phyloP scores from a whole-genome alignment of 495 filamentous ascomycete species.

The Aspergillus homomorphus region DNA sequence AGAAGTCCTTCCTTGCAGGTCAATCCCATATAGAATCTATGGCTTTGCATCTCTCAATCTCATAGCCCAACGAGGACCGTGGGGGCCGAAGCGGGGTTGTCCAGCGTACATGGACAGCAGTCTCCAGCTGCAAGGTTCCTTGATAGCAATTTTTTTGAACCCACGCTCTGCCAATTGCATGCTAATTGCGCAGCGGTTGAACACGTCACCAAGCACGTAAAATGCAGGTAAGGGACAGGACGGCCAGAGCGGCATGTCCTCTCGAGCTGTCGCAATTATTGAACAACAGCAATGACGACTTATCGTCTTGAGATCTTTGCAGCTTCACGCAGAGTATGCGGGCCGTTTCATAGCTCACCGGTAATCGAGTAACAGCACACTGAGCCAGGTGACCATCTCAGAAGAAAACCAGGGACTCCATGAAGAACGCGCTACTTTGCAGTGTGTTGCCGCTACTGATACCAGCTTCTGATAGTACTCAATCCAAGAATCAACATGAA shows the following conservation, averaged over 20 bases:
- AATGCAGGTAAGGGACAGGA: not conserved
- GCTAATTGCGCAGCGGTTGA: not conserved
- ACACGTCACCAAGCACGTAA: too few species aligned
- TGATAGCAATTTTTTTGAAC: not conserved
- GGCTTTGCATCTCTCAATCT: too few species aligned
- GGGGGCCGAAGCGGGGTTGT: slow-evolving; percentile 15
- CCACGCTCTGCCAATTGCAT: not conserved
- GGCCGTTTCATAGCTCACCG: not conserved
- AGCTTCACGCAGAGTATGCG: not conserved
- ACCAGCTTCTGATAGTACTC: not conserved
- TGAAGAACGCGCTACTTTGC: not conserved
- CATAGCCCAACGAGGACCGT: slow-evolving; percentile 12
- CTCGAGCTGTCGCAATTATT: not conserved
- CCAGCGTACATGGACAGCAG: not conserved
- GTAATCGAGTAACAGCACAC: not conserved
- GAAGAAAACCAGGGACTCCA: not conserved
- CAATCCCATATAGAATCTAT: not conserved
- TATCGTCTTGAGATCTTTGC: not conserved
- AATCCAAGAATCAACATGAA: not conserved
- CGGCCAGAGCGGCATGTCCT: not conserved
- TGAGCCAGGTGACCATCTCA: not conserved
- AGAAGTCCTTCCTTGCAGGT: not conserved
- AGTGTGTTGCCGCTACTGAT: not conserved
- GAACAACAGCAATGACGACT: not conserved
- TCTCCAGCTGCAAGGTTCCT: not conserved